Percentiles rank a stretch among this genome's conserved stretches.
phyloP scores from a whole-genome alignment of 768 basidiomycete genomes.

The Rhodocollybia butyracea region DNA sequence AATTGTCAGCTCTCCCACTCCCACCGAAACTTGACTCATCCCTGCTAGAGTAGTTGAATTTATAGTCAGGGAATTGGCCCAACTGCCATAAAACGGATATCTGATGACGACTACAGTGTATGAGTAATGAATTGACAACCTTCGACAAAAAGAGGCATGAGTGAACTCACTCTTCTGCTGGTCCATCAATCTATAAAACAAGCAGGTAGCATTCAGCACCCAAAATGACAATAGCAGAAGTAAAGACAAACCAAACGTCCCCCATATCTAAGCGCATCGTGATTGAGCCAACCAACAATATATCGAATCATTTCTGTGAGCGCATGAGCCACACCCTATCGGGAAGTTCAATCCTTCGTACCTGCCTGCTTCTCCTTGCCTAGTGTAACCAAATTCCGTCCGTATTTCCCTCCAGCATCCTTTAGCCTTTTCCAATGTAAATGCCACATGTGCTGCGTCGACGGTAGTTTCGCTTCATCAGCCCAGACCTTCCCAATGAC shows the following conservation, averaged over 20 bases:
- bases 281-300: constrained; percentile 38
- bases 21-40: no score
- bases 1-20: no score
- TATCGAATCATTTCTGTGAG: constrained; percentile 25
- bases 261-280: constrained; percentile 34
- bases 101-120: not conserved
- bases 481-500: constrained; percentile 37
- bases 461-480: constrained; percentile 30
- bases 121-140: not conserved
- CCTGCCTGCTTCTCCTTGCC: constrained; percentile 26
- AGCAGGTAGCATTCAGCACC: not conserved
- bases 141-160: not conserved
- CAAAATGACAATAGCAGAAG: not conserved
- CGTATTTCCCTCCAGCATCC: constrained; percentile 28
- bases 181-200: not conserved
- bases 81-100: not conserved
- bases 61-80: not conserved
- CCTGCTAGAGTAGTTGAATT: no score
- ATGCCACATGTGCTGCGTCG: constrained; percentile 28
- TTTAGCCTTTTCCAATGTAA: constrained; percentile 26
- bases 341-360: constrained; percentile 8
- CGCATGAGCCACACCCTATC: not conserved
- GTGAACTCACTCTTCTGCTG: not conserved
- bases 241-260: constrained; percentile 26
- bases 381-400: constrained; percentile 32